Conservation (phyloP, 805 yeast genomes). For the Wilhelminamyces savonicus region DNA sequence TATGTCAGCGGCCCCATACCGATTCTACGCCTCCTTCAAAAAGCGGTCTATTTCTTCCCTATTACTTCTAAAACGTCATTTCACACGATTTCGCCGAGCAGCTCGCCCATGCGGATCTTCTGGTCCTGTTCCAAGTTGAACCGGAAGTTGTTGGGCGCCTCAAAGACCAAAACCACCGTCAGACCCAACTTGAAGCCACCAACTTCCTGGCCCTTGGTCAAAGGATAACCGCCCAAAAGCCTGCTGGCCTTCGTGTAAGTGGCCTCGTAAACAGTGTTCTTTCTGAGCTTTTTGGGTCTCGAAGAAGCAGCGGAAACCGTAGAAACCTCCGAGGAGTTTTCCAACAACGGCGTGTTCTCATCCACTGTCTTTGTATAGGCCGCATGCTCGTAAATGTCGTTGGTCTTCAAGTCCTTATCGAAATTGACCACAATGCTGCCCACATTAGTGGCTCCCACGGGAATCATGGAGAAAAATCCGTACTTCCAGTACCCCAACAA, state of each 20-base stretch:
- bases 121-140: conserved; percentile 70
- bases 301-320: conserved; percentile 5
- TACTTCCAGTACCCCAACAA: conserved; percentile 92
- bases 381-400: conserved; percentile 57
- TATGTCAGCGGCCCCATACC: too few relatives aligned
- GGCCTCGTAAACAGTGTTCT: conserved; percentile 89
- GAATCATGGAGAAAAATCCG: conserved; percentile 97
- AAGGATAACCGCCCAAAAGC: conserved; percentile 78
- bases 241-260: conserved; percentile 77
- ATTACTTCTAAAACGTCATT: too few relatives aligned
- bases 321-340: conserved; percentile 6
- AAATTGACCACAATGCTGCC: conserved; percentile 91
- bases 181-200: conserved; percentile 97
- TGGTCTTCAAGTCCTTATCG: conserved; percentile 85
- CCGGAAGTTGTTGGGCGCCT: conserved; percentile 79
- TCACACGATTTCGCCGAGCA: too few relatives aligned
- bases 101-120: conserved; percentile 78
- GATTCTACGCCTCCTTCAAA: too few relatives aligned
- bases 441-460: conserved; percentile 98
- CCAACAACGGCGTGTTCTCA: conserved; percentile 26
- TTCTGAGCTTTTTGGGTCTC: conserved; percentile 37
- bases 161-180: conserved; percentile 94
- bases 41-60: too few relatives aligned
- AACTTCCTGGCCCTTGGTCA: conserved; percentile 87
- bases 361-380: conserved; percentile 19